Conservation (phyloP, 495 filamentous ascomycete genomes). For the Tirmania nivea region DNA sequence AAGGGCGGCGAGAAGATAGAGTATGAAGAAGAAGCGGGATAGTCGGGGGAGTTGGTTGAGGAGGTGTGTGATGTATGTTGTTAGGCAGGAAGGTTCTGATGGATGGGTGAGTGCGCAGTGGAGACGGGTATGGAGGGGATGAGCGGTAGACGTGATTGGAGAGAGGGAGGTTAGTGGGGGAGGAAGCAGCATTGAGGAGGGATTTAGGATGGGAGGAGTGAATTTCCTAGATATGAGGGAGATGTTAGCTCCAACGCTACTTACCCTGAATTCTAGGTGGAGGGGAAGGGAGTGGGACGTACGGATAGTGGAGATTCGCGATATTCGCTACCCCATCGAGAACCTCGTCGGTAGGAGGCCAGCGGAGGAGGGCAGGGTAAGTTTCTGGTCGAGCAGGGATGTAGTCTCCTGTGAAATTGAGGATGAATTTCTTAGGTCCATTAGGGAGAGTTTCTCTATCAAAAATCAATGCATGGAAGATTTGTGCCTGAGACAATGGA, state of each 20-base stretch:
- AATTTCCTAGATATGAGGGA: constrained; percentile 32
- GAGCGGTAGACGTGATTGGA: constrained; percentile 61
- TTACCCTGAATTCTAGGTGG: not conserved
- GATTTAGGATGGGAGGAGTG: constrained; percentile 66
- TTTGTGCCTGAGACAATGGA: constrained; percentile 73
- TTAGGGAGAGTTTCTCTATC: constrained; percentile 70
- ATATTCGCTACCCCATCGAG: constrained; percentile 64
- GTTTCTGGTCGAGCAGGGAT: constrained; percentile 47
- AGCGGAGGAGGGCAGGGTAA: constrained; percentile 42
- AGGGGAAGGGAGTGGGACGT: constrained; percentile 20
- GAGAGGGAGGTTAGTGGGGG: constrained; percentile 41
- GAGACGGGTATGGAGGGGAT: constrained; percentile 59
- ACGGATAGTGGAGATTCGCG: constrained; percentile 69
- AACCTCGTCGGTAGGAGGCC: constrained; percentile 57
- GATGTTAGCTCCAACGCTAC: constrained; percentile 1
- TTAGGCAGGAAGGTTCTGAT: constrained; percentile 59
- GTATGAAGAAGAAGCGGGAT: constrained; percentile 49
- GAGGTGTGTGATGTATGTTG: constrained; percentile 65
- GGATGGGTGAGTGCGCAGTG: constrained; percentile 90
- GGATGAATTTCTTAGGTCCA: constrained; percentile 49
- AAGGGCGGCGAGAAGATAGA: constrained; percentile 44
- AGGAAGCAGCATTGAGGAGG: constrained; percentile 39
- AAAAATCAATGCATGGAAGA: constrained; percentile 81
- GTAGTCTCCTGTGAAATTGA: constrained; percentile 54
- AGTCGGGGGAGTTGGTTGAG: constrained; percentile 56